Base-by-base conservation (phyloP, 306 rosid species). In the Betula pendula region DNA sequence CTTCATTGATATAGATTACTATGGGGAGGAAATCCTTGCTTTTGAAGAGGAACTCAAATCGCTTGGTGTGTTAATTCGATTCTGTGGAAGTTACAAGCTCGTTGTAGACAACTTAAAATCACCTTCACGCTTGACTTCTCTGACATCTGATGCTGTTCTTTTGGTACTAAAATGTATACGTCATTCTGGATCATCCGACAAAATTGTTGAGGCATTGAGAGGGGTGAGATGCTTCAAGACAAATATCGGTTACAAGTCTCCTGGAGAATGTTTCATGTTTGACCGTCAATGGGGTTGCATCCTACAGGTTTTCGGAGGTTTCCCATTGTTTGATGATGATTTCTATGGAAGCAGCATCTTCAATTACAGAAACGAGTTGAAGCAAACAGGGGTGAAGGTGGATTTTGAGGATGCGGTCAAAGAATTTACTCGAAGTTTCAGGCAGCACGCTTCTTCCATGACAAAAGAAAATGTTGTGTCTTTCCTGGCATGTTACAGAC, bases 241-340 rank as follows among this genome's bases (percentile, higher is more conserved):
- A 2, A 82, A 49, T 13, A 35, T 13, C 22, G 96, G 96, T 45
- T 89, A 75, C 85, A 85, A 84, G 82, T 40, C 19, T 56, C 88
- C 98, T 0, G 29, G 70, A 31, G 85, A 81, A 48, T 89, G 94
- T 81, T 81, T 85, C 86, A 73, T 88, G 75, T 76, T 9, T n/a
- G 84, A 90, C 22, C 75, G 84, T 29, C 75, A 72, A 19, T 93
- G 95, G 95, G 96, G 85, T 38, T 80, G 91, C 81, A 81, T 93
- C 72, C 77, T 90, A 22, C 79, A 85, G 68, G 89, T 91, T 9
- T 87, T 93, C 74, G 5, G 27, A 33, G 85, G 82, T 56, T 75
- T 88, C 33, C 89, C 95, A 2, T 12, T 91, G 77, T 82, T 93
- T 40, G 92, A 88, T 81, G 45, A 63, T 47, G 22, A 48, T 31